Conservation (phyloP, 768 basidiomycete genomes). For the Mycena alexandri region DNA sequence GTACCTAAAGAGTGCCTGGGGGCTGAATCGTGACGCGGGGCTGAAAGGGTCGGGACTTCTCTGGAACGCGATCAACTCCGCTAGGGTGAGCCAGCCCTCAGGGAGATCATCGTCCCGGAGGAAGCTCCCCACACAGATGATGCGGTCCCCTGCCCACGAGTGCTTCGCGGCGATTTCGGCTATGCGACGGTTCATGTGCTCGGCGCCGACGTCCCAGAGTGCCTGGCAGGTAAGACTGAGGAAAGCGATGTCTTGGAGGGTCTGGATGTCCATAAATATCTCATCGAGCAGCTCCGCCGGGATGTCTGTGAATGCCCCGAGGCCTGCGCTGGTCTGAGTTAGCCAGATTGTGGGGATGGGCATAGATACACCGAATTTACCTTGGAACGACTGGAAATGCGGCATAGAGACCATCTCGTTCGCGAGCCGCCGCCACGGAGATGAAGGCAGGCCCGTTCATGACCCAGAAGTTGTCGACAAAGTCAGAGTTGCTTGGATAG, state of each 20-base stretch:
- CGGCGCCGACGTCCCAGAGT: slow-evolving; percentile 12
- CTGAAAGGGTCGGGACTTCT: too few species aligned
- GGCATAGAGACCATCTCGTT: too few species aligned
- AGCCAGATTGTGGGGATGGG: too few species aligned
- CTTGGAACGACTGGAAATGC: too few species aligned
- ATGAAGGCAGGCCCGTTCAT: too few species aligned
- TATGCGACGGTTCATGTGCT: slow-evolving; percentile 1
- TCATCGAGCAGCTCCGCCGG: slow-evolving; percentile 6
- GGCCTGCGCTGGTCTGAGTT: too few species aligned
- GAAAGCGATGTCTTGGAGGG: background rate
- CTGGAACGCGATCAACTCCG: background rate
- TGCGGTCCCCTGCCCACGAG: slow-evolving; percentile 19
- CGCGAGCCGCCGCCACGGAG: too few species aligned
- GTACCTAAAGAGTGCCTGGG: too few species aligned
- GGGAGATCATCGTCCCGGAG: background rate
- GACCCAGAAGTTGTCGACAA: too few species aligned
- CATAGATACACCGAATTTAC: too few species aligned
- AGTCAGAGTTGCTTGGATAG: too few species aligned
- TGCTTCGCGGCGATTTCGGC: background rate
- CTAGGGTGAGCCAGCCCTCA: background rate
- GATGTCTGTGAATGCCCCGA: background rate
- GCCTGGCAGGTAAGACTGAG: slow-evolving; percentile 11
- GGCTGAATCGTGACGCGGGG: too few species aligned
- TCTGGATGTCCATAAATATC: slow-evolving; percentile 1
- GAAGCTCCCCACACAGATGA: slow-evolving; percentile 14